phyloP scores from a whole-genome alignment of 352 stramenopile species.

The Blastocystis sp. region DNA sequence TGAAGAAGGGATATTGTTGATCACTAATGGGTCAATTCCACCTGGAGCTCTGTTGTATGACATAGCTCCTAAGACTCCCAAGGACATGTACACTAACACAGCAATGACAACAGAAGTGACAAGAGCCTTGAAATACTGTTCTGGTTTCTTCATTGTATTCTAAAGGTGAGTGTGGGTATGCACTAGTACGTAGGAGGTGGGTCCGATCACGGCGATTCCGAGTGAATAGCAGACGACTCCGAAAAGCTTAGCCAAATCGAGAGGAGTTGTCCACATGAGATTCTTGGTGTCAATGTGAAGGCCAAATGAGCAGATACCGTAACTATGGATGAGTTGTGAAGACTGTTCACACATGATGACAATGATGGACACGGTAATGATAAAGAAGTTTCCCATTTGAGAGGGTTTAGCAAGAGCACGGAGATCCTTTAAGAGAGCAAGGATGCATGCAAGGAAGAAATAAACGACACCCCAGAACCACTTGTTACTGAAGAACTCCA shows the following conservation, averaged over 20 bases:
- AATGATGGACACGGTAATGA: conserved; percentile 48
- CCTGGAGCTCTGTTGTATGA: conserved; percentile 28
- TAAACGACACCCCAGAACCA: conserved; percentile 59
- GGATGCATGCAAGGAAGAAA: conserved; percentile 17
- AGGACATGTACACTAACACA: conserved; percentile 47
- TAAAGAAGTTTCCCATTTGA: conserved; percentile 53
- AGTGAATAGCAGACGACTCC: conserved; percentile 57
- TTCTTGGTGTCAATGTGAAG: conserved; percentile 3
- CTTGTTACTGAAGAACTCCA: conserved; percentile 4
- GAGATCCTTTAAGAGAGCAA: conserved; percentile 33
- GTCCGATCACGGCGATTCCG: conserved; percentile 40
- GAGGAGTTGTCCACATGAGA: conserved; percentile 49
- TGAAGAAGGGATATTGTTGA: conserved; percentile 13
- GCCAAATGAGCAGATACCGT: conserved; percentile 38
- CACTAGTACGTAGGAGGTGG: conserved; percentile 54
- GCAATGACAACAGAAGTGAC: conserved; percentile 43
- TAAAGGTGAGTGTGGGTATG: background rate
- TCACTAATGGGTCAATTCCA: conserved; percentile 34
- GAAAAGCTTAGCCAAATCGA: conserved; percentile 53
- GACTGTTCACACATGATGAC: conserved; percentile 22
- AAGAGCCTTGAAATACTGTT: conserved; percentile 42
- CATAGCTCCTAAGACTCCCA: conserved; percentile 45
- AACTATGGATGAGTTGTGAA: background rate
- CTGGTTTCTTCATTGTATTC: conserved; percentile 55
- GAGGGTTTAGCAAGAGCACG: background rate